A percentile compares a stretch with the other conserved stretches of the same genome.
Conservation (phyloP, 169 alveolate genomes). For the Plasmodium blacklocki region DNA sequence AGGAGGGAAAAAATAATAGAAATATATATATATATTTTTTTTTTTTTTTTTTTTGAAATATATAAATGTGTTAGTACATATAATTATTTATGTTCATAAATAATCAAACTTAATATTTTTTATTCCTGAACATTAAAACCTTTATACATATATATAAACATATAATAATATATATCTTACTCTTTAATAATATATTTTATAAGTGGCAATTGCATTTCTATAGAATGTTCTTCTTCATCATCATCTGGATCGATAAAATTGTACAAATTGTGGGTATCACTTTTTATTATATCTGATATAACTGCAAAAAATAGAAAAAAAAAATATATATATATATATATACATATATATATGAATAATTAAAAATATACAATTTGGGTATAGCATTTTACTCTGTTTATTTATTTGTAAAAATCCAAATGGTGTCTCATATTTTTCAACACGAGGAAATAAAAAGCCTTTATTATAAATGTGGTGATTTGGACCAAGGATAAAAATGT, state of each 20-base stretch:
- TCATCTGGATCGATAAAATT: slow-evolving; percentile 36
- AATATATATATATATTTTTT: not conserved
- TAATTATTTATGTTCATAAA: not conserved
- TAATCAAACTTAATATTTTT: not conserved
- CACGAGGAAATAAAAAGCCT: slow-evolving; percentile 90
- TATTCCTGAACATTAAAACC: not conserved
- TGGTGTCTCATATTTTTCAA: slow-evolving; percentile 90
- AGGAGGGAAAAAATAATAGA: not conserved
- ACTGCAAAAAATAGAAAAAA: slow-evolving; percentile 6
- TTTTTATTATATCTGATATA: slow-evolving; percentile 46
- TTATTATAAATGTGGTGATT: slow-evolving; percentile 92
- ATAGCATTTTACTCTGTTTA: slow-evolving; percentile 48
- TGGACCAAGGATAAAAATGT: slow-evolving; percentile 95
- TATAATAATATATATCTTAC: slow-evolving; percentile 19
- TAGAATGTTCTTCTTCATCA: slow-evolving; percentile 92
- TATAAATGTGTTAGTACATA: not conserved
- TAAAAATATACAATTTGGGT: not conserved
- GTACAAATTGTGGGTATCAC: slow-evolving; percentile 23
- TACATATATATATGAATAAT: slow-evolving; percentile 1
- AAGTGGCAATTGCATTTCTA: slow-evolving; percentile 93
- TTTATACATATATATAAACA: not conserved
- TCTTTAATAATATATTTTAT: slow-evolving; percentile 86
- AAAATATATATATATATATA: not conserved
- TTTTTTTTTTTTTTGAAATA: not conserved
- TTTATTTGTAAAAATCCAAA: slow-evolving; percentile 91